Evolutionary conservation across 768 basidiomycete genomes (phyloP).

Genomic region (Mycena galericulata): DNA sequence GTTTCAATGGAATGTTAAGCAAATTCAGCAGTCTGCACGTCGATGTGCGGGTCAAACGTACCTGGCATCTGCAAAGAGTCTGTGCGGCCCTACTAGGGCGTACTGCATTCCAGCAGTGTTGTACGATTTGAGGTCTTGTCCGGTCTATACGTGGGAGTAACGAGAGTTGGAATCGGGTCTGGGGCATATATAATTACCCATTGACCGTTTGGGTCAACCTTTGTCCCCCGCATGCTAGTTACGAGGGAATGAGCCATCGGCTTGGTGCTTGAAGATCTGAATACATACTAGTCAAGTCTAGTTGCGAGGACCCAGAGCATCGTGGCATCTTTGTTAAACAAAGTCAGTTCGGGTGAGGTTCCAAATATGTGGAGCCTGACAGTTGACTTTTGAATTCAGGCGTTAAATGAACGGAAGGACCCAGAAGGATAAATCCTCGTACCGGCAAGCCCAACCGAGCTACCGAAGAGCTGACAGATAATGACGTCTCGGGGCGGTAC

Average conservation of each 20-base stretch:
- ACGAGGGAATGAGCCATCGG: too few relatives aligned
- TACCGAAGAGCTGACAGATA: not conserved
- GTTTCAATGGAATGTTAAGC: not conserved
- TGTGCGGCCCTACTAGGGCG: not conserved
- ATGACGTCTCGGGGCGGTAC: slow-evolving; percentile 7
- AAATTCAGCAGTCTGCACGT: too few relatives aligned
- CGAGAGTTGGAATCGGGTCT: not conserved
- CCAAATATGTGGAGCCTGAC: too few relatives aligned
- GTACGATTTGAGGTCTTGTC: slow-evolving; percentile 15
- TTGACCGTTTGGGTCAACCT: slow-evolving; percentile 12
- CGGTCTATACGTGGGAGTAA: not conserved
- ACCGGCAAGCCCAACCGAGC: not conserved
- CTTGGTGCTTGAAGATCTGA: too few relatives aligned
- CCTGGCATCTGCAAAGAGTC: not conserved
- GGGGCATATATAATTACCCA: not conserved
- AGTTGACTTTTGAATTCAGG: too few relatives aligned
- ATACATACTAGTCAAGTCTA: slow-evolving; percentile 10
- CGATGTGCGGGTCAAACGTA: too few relatives aligned
- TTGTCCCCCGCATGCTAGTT: not conserved
- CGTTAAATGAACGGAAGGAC: too few relatives aligned
- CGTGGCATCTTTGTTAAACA: slow-evolving; percentile 6
- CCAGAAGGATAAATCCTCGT: not conserved
- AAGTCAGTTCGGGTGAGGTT: too few relatives aligned
- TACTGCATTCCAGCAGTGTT: slow-evolving; percentile 20
- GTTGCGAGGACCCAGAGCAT: slow-evolving; percentile 14